Evolutionary conservation across 2,329 filamentous ascomycete species (phyloP), one percentile per base, ranked within the genome.

Genomic region (Monilinia polystroma): DNA sequence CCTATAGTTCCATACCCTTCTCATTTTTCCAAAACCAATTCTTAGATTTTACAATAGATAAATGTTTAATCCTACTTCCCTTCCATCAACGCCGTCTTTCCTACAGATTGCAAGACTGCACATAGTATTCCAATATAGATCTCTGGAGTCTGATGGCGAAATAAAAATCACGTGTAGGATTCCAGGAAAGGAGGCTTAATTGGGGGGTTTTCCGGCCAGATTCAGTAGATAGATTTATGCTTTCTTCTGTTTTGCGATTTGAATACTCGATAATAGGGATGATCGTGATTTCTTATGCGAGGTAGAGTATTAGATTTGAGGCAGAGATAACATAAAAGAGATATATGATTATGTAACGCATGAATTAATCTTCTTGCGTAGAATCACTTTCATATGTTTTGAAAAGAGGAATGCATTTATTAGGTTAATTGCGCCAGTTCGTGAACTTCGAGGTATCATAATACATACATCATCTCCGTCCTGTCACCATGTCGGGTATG

Each of bases 361-460:
- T 18, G 1, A 18, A 16, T n/a, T 4, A 6, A 26, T 12, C n/a
- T 26, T 51, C 32, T 60, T 18, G 58, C 45, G 38, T 10, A 38
- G 47, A 23, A 11, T 8, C n/a, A 16, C 23, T 51, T 51, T 4
- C 6, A n/a, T 3, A 38, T n/a, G 38, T 20, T 38, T 41, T 43
- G 18, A 35, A 16, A 60, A 52, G 63, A 41, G 43, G 23, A 43
- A n/a, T 47, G 62, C 38, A 47, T 38, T 57, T 45, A 45, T 52
- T 43, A 52, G 3, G 23, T 43, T n/a, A 51, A 60, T 32, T 23
- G 55, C 54, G 35, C 32, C 55, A 60, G n/a, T 43, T 66, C 45
- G 35, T 53, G 38, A 66, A 60, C 38, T 35, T 66, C 20, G 26
- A 66, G 64, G 64, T 62, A 62, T 62, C 64, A 66, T 62, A 66